Percentiles rank a stretch among this genome's conserved stretches.
phyloP scores from a whole-genome alignment of 768 basidiomycete species.

The Flagelloscypha sp. region DNA sequence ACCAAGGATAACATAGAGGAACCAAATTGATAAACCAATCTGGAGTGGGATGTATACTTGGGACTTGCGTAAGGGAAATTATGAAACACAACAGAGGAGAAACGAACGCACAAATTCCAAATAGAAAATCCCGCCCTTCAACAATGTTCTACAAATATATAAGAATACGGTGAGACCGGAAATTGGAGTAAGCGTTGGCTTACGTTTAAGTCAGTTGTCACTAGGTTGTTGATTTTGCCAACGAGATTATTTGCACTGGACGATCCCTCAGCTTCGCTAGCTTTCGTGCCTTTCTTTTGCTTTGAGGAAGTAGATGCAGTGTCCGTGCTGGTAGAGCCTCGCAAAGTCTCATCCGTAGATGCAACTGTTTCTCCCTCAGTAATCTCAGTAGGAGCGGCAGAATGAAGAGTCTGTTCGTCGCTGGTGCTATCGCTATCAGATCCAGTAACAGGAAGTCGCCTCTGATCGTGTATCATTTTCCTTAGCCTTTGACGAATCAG shows the following conservation, averaged over 20 bases:
- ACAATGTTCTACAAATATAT: constrained; percentile 20
- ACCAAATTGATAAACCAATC: constrained; percentile 29
- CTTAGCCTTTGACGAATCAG: constrained; percentile 7
- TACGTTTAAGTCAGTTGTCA: constrained; percentile 56
- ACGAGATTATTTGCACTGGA: constrained; percentile 40
- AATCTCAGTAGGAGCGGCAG: too few relatives aligned
- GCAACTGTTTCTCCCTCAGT: too few relatives aligned
- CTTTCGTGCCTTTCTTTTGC: constrained; percentile 7
- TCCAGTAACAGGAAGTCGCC: constrained; percentile 7
- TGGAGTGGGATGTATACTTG: constrained; percentile 36
- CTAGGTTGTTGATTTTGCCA: constrained; percentile 72
- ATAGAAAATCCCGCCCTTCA: constrained; percentile 26
- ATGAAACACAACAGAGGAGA: constrained; percentile 1
- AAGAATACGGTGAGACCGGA: constrained; percentile 1
- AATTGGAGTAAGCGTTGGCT: constrained; percentile 10
- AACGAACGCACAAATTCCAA: constrained; percentile 3
- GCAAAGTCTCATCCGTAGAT: too few relatives aligned
- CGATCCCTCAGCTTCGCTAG: constrained; percentile 1
- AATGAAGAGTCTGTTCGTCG: too few relatives aligned
- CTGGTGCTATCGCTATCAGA: constrained; percentile 2
- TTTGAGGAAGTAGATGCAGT: constrained; percentile 8
- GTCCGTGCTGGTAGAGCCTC: constrained; percentile 12
- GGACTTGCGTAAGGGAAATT: constrained; percentile 13
- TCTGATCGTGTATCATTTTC: constrained; percentile 5
- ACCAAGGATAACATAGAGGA: constrained; percentile 40